phyloP scores from a whole-genome alignment of 2,329 filamentous ascomycete species.

The Cercospora nicotianae region DNA sequence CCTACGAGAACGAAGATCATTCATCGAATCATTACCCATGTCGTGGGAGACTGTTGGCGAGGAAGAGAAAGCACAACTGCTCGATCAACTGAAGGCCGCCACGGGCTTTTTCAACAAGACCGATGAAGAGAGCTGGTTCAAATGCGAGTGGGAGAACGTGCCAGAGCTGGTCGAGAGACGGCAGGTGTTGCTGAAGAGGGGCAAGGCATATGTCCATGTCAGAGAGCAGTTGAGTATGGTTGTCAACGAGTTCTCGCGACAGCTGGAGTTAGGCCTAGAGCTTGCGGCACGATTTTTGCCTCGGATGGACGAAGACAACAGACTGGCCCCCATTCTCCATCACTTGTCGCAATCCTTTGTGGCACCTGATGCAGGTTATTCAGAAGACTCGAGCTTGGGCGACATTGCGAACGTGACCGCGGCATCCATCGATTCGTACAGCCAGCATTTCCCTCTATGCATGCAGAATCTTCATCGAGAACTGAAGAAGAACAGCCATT shows the following conservation, averaged over 20 bases:
- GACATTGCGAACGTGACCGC: conserved; percentile 74
- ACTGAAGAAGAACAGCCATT: conserved; percentile 80
- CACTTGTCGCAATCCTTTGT: conserved; percentile 96
- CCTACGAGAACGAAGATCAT: conserved; percentile 67
- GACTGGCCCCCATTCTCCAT: conserved; percentile 71
- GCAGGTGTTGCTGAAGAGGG: conserved; percentile 71
- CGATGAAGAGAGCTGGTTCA: conserved; percentile 90
- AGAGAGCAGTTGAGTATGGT: conserved; percentile 88
- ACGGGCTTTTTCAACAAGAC: conserved; percentile 51
- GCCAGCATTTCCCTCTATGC: conserved; percentile 83
- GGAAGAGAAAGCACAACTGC: conserved; percentile 71
- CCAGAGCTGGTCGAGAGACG: conserved; percentile 83
- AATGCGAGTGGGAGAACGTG: conserved; percentile 92
- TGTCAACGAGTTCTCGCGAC: conserved; percentile 76
- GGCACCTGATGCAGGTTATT: conserved; percentile 82
- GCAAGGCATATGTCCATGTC: conserved; percentile 88
- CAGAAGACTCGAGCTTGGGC: conserved; percentile 57
- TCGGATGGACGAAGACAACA: conserved; percentile 92
- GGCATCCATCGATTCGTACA: conserved; percentile 74
- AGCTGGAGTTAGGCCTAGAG: conserved; percentile 81
- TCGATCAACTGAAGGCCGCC: conserved; percentile 61
- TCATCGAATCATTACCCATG: conserved; percentile 74
- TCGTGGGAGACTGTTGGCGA: conserved; percentile 82
- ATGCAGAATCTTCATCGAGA: conserved; percentile 90
- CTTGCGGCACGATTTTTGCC: conserved; percentile 88